These are phyloP conservation scores for Botryosphaeria dothidea DNA, from an alignment of 2,329 filamentous ascomycete genomes.

Conservation along the genomic window DNA sequence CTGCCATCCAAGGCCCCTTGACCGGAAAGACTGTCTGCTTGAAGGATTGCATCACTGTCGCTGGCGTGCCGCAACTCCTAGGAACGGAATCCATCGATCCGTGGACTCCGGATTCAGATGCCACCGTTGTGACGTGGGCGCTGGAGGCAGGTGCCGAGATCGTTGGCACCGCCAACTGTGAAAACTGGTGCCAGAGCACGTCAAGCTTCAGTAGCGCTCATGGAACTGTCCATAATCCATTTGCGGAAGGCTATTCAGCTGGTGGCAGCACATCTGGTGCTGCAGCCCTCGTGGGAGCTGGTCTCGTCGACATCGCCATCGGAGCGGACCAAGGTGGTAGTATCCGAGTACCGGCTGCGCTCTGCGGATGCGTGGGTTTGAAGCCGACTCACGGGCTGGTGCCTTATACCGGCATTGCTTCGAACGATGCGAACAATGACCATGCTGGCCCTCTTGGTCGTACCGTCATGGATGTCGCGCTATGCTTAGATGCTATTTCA, in stretches of 20 bases:
- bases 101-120: constrained; percentile 56
- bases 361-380: constrained; percentile 37
- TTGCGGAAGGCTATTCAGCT: constrained; percentile 46
- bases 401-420: constrained; percentile 51
- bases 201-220: constrained; percentile 49
- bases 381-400: constrained; percentile 54
- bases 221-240: constrained; percentile 45
- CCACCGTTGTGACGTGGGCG: constrained; percentile 54
- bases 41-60: constrained; percentile 59
- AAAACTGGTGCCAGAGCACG: constrained; percentile 55
- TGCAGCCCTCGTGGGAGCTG: constrained; percentile 45
- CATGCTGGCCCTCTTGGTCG: constrained; percentile 40
- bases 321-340: constrained; percentile 44
- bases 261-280: constrained; percentile 52
- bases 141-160: constrained; percentile 55
- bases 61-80: constrained; percentile 55
- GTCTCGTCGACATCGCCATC: constrained; percentile 39
- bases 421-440: constrained; percentile 40
- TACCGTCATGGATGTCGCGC: constrained; percentile 28
- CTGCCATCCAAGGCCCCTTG: constrained; percentile 28
- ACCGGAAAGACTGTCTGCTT: constrained; percentile 48
- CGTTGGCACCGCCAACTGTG: constrained; percentile 54
- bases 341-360: constrained; percentile 38
- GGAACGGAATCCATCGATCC: constrained; percentile 53
- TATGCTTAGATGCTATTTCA: constrained; percentile 32